Conservation (phyloP, 305 asterid species). For the Caryopteris hybrid region DNA sequence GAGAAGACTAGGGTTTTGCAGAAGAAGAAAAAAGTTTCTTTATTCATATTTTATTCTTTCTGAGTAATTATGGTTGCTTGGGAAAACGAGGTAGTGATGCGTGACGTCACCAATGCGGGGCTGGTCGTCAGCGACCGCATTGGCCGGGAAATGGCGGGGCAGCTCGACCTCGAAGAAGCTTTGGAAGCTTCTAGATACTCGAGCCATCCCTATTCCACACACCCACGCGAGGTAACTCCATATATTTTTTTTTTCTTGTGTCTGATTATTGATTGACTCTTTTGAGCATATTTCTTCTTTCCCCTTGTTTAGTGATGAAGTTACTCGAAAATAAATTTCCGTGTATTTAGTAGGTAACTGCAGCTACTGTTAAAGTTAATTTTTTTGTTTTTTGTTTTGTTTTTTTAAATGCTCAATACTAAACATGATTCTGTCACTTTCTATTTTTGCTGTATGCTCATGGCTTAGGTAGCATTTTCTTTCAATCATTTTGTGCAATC, state of each 20-base stretch:
- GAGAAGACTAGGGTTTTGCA: background rate
- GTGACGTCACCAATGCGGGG: conserved; percentile 93
- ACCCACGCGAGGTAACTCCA: conserved; percentile 80
- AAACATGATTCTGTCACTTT: background rate
- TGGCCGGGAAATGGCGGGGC: conserved; percentile 64
- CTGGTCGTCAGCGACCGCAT: conserved; percentile 78
- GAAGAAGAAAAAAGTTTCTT: background rate
- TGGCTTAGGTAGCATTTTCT: background rate
- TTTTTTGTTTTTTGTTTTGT: background rate
- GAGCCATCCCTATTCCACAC: conserved; percentile 88
- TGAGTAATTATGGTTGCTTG: conserved; percentile 36
- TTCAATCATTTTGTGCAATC: background rate
- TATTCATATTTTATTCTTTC: background rate
- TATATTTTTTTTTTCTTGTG: background rate
- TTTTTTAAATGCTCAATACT: background rate
- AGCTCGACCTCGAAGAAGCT: conserved; percentile 87
- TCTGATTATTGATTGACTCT: background rate
- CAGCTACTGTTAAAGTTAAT: background rate
- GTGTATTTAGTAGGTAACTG: conserved; percentile 1
- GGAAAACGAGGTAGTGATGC: conserved; percentile 80
- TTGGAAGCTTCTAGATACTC: conserved; percentile 94
- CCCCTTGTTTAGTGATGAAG: background rate
- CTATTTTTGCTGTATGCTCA: background rate
- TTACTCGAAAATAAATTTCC: background rate
- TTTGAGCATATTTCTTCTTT: background rate